Evolutionary conservation across 1,284 basidiomycete genomes (phyloP), one percentile per base, ranked within the genome.

Genomic region (Ceratobasidium sp.): DNA sequence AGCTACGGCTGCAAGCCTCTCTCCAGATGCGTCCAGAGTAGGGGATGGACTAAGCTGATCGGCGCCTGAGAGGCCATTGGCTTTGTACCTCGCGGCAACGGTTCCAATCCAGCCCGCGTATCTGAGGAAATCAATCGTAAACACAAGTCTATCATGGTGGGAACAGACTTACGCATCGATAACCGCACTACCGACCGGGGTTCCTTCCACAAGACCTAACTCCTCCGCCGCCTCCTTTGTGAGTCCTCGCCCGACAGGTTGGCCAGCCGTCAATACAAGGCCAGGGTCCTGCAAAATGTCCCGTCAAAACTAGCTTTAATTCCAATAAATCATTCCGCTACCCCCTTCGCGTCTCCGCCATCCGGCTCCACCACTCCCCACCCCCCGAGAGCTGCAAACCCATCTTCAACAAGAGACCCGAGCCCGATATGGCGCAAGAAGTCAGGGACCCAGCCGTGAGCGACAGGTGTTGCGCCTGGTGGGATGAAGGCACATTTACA

Each of bases 51-150:
- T 86, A 27, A 87, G 82, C 83, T 73, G 69, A 19, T 78, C 78
- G 19, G 61, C 8, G 13, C 24, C 39, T 9, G 61, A 48, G 22
- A 31, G 4, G 27, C 76, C 80, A 72, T 88, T 86, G 31, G 83
- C 80, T 53, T 84, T 88, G 77, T 90, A 90, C 24, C 89, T 85
- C 8, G 96, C 96, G 8, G 94, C 97, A 48, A 98, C 90, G 0
- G 97, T 98, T 22, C 98, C 97, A 78, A 99, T 86, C 97, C 97
- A 99, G n/a, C 97, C 97, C 1, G 97, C 95, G 82, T 98, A 98
- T 7, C 92, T 94, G 77, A 27, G 8, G 14, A 34, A 27, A 29
- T 46, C 37, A 31, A 53, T 61, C 24, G 29, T 27, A 14, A 13
- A 62, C 19, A n/a, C 27, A 29, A 31, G 19, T 24, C 37, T 13